These are phyloP conservation scores for Naganishia cerealis DNA, from an alignment of 1,284 basidiomycete species.

Conservation along the genomic window DNA sequence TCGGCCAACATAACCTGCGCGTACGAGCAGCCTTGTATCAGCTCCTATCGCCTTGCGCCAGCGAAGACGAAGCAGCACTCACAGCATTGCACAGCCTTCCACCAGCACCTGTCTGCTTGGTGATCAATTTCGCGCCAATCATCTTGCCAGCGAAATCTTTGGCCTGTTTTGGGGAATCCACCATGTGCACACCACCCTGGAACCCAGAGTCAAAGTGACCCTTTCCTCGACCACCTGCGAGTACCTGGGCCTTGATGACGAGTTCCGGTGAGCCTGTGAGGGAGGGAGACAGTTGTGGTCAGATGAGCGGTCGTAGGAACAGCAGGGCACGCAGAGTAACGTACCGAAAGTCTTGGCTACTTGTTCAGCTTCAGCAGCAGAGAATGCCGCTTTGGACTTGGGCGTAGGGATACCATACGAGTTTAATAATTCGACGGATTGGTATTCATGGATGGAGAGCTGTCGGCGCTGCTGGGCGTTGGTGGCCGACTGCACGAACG, in stretches of 20 bases:
- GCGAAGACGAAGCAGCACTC: conserved; percentile 42
- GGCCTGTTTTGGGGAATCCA: conserved; percentile 73
- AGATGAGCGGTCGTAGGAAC: neutral
- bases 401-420: conserved; percentile 98
- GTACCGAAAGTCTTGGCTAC: conserved; percentile 84
- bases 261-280: conserved; percentile 65
- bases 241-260: conserved; percentile 97
- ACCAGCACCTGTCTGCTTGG: conserved; percentile 93
- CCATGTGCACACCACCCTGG: conserved; percentile 95
- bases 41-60: neutral
- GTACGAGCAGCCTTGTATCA: neutral
- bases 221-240: conserved; percentile 97
- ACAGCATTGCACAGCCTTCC: conserved; percentile 95
- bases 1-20: conserved; percentile 93
- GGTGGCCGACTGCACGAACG: neutral
- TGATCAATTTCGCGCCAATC: conserved; percentile 94
- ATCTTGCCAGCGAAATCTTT: conserved; percentile 85
- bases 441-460: conserved; percentile 98
- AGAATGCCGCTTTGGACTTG: conserved; percentile 81
- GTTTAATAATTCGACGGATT: conserved; percentile 92
- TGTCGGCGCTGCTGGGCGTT: conserved; percentile 71
- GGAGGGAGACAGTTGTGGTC: neutral
- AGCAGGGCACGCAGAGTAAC: neutral
- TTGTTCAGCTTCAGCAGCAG: conserved; percentile 83
- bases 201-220: conserved; percentile 95